A percentile compares a stretch with the other conserved stretches of the same genome.
These are phyloP conservation scores for Talaromyces sp. DNA, from an alignment of 2,329 filamentous ascomycete species.

Conservation along the genomic window DNA sequence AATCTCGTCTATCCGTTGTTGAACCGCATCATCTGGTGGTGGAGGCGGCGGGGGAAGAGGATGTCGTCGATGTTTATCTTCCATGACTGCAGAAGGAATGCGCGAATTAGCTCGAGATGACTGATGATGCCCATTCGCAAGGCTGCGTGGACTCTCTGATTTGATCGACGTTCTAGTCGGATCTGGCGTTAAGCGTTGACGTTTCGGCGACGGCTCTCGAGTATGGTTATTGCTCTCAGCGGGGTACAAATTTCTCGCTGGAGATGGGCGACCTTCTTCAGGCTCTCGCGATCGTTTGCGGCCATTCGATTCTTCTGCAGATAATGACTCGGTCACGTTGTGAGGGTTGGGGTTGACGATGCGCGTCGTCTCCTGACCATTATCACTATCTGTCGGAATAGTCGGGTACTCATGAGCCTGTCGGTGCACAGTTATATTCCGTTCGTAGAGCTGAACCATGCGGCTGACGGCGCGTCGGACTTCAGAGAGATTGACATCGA, in stretches of 20 bases:
- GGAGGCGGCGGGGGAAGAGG: constrained; percentile 21
- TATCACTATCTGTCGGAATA: constrained; percentile 31
- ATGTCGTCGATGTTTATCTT: constrained; percentile 17
- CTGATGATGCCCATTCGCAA: constrained; percentile 10
- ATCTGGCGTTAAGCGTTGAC: constrained; percentile 31
- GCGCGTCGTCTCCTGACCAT: constrained; percentile 37
- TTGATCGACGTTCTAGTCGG: not conserved
- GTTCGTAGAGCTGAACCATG: constrained; percentile 59
- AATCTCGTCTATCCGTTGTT: constrained; percentile 37
- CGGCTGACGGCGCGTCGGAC: constrained; percentile 71
- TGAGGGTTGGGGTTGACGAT: constrained; percentile 31
- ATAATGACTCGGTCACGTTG: constrained; percentile 23
- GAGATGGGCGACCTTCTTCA: constrained; percentile 20
- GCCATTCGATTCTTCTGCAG: constrained; percentile 25
- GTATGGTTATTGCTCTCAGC: constrained; percentile 17
- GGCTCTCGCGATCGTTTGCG: constrained; percentile 41
- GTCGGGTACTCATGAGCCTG: constrained; percentile 44
- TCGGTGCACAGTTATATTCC: constrained; percentile 38
- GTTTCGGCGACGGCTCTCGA: constrained; percentile 35
- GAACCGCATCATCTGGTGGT: constrained; percentile 29
- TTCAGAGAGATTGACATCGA: constrained; percentile 67
- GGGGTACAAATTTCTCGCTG: constrained; percentile 8
- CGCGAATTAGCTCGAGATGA: constrained; percentile 16
- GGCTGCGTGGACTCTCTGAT: not conserved
- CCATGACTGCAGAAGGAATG: constrained; percentile 15